A percentile compares a stretch with the other conserved stretches of the same genome.
Evolutionary conservation across 345 rosid genomes (phyloP).

Genomic region (Nasturtium officinale): DNA sequence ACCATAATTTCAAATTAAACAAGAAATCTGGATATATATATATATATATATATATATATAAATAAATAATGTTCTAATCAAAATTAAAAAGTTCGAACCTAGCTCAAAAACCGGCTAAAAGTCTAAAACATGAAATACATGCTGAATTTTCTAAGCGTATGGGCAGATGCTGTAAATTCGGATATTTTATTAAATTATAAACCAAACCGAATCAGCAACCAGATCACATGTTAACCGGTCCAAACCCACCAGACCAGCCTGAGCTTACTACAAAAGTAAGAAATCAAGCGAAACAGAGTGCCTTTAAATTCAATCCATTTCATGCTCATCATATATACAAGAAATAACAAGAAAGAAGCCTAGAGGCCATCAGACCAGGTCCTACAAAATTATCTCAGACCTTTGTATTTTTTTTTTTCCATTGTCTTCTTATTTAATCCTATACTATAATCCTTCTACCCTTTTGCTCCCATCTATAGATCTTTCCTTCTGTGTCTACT

Average conservation of each 20-base stretch:
- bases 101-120: neutral
- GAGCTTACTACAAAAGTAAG: neutral
- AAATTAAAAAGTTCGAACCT: neutral
- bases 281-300: neutral
- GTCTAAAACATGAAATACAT: neutral
- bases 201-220: neutral
- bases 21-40: too few species aligned
- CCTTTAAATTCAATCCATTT: neutral
- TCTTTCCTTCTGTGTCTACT: conserved; percentile 27
- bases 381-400: conserved; percentile 43
- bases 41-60: too few species aligned
- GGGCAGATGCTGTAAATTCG: neutral
- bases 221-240: neutral
- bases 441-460: conserved; percentile 26
- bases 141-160: neutral
- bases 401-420: conserved; percentile 11
- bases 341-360: conserved; percentile 19
- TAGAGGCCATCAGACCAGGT: conserved; percentile 21
- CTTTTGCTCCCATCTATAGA: conserved; percentile 12
- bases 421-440: conserved; percentile 29
- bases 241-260: neutral
- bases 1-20: neutral
- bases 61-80: neutral
- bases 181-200: neutral
- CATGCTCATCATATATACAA: conserved; percentile 39